phyloP scores from a whole-genome alignment of 371 early-diverging fungal genomes.

The Mortierella sp. region DNA sequence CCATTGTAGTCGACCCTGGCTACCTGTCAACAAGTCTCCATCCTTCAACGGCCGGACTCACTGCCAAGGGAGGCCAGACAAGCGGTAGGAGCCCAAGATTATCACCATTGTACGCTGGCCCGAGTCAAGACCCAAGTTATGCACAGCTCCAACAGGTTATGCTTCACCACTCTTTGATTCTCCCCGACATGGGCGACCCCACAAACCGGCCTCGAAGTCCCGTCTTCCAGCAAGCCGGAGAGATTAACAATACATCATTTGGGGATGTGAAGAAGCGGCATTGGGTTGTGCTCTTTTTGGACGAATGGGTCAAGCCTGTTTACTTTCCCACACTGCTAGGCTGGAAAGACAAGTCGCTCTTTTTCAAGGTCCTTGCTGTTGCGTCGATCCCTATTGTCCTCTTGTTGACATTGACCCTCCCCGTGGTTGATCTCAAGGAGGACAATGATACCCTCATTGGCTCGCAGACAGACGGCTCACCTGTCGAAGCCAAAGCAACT shows the following conservation, averaged over 20 bases:
- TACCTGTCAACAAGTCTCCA: background rate
- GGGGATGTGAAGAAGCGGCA: background rate
- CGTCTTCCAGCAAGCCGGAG: slow-evolving; percentile 4
- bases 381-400: slow-evolving; percentile 68
- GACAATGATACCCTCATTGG: slow-evolving; percentile 23
- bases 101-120: slow-evolving; percentile 17
- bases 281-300: slow-evolving; percentile 5
- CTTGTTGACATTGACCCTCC: slow-evolving; percentile 67
- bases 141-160: slow-evolving; percentile 19
- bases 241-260: background rate
- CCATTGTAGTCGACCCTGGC: slow-evolving; percentile 14
- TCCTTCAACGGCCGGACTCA: background rate
- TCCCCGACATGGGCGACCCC: slow-evolving; percentile 26
- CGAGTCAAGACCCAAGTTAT: slow-evolving; percentile 17
- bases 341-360: slow-evolving; percentile 63
- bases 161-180: slow-evolving; percentile 26
- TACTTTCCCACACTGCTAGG: slow-evolving; percentile 70
- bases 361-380: slow-evolving; percentile 64
- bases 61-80: background rate
- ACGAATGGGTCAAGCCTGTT: slow-evolving; percentile 21
- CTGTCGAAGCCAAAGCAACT: background rate
- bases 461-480: background rate
- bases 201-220: slow-evolving; percentile 22
- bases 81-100: background rate
- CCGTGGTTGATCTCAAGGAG: slow-evolving; percentile 64